Conservation (phyloP, 495 filamentous ascomycete genomes). For the Neurospora pannonica region DNA sequence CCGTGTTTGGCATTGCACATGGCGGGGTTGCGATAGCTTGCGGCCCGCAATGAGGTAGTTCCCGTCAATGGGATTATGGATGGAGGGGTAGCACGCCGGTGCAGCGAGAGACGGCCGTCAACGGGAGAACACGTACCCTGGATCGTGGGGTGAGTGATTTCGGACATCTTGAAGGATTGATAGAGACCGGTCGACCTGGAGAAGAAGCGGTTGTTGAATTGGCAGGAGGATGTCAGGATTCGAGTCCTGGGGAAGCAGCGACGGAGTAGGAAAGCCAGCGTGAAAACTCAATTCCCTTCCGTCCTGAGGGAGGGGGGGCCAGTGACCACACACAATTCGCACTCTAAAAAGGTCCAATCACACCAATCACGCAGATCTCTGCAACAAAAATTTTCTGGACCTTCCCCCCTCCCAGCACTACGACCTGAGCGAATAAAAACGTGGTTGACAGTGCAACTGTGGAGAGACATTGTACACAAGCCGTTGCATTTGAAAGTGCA, state of each 20-base stretch:
- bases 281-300: conserved; percentile 1
- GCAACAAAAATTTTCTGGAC: conserved; percentile 6
- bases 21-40: neutral
- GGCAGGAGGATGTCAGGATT: neutral
- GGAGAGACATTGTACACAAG: conserved; percentile 2
- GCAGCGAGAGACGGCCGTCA: conserved; percentile 1
- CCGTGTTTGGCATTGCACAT: neutral
- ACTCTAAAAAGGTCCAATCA: neutral
- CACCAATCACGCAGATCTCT: neutral
- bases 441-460: conserved; percentile 2
- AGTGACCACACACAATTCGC: neutral
- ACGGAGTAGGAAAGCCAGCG: conserved; percentile 16
- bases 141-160: conserved; percentile 27
- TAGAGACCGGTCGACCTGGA: conserved; percentile 3
- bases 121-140: conserved; percentile 17
- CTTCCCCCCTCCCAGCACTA: neutral
- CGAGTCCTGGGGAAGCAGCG: conserved; percentile 10
- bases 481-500: conserved; percentile 1
- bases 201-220: neutral
- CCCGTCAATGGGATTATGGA: conserved; percentile 2
- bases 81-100: conserved; percentile 10
- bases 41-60: neutral
- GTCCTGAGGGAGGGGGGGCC: neutral
- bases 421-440: conserved; percentile 6
- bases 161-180: conserved; percentile 20